phyloP scores from a whole-genome alignment of 116 monocot species.

The Papilionanthe hybrid region DNA sequence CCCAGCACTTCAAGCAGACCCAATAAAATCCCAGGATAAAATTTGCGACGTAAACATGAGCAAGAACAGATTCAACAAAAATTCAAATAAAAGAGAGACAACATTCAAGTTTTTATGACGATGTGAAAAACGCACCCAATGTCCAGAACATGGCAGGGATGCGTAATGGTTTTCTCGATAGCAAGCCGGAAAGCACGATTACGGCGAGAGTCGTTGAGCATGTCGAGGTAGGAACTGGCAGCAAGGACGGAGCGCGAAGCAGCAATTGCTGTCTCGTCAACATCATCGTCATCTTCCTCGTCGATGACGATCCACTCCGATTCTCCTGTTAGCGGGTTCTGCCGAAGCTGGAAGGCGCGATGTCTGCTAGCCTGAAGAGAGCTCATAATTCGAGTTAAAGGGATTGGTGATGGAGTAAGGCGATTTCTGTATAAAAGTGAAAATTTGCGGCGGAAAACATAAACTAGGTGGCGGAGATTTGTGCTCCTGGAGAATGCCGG shows the following conservation, averaged over 20 bases:
- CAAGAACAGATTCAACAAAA: neutral
- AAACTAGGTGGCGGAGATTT: neutral
- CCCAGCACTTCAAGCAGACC: slow-evolving; percentile 53
- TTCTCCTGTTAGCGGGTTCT: slow-evolving; percentile 79
- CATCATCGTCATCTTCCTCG: slow-evolving; percentile 18
- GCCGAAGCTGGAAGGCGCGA: slow-evolving; percentile 70
- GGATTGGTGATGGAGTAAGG: neutral
- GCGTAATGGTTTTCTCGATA: slow-evolving; percentile 64
- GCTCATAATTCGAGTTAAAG: neutral
- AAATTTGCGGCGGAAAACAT: neutral
- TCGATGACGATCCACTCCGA: slow-evolving; percentile 93
- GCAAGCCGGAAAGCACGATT: slow-evolving; percentile 71
- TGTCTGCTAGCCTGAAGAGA: neutral
- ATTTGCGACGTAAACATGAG: neutral
- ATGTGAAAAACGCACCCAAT: slow-evolving; percentile 52
- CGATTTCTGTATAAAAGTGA: neutral
- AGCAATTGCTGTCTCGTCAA: neutral
- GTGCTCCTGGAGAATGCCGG: neutral
- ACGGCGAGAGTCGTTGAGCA: slow-evolving; percentile 84
- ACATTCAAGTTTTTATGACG: neutral
- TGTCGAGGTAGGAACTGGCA: slow-evolving; percentile 89
- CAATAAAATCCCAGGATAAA: slow-evolving; percentile 2
- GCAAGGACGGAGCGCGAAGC: slow-evolving; percentile 37
- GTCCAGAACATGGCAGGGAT: slow-evolving; percentile 74
- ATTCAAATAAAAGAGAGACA: neutral